Evolutionary conservation across 140 eudicot species (phyloP).

Genomic region (Anethum foeniculum): DNA sequence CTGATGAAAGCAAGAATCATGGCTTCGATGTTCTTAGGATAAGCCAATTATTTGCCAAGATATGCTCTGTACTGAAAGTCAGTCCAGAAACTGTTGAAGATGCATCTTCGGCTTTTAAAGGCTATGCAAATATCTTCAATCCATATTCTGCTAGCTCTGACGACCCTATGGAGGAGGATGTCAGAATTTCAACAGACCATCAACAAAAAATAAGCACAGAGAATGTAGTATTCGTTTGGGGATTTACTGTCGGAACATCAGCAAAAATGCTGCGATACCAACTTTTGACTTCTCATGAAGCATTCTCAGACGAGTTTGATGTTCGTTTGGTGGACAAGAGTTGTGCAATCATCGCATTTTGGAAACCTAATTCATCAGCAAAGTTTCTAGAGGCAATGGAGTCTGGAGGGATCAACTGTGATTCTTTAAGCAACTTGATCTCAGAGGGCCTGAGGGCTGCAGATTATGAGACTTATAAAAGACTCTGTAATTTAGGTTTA

Average conservation of each 20-base stretch:
- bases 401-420: conserved; percentile 31
- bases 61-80: conserved; percentile 49
- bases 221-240: conserved; percentile 79
- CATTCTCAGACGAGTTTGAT: conserved; percentile 49
- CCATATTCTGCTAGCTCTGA: conserved; percentile 28
- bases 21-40: conserved; percentile 57
- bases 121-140: conserved; percentile 29
- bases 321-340: conserved; percentile 60
- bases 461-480: conserved; percentile 42
- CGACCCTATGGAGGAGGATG: conserved; percentile 37
- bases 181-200: conserved; percentile 44
- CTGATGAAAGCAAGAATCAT: conserved; percentile 45
- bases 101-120: conserved; percentile 32
- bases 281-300: conserved; percentile 39
- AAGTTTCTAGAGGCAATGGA: conserved; percentile 50
- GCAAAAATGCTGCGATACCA: conserved; percentile 43
- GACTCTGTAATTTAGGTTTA: conserved; percentile 42
- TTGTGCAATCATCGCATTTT: conserved; percentile 70
- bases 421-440: conserved; percentile 38
- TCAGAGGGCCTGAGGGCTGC: conserved; percentile 59
- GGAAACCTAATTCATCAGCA: conserved; percentile 43
- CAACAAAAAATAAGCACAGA: conserved; percentile 35
- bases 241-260: conserved; percentile 58
- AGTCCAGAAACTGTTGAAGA: conserved; percentile 22
- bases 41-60: conserved; percentile 57